A percentile compares a stretch with the other conserved stretches of the same genome.
phyloP scores from a whole-genome alignment of 106 monocot genomes.

The Dendrobium officinale region DNA sequence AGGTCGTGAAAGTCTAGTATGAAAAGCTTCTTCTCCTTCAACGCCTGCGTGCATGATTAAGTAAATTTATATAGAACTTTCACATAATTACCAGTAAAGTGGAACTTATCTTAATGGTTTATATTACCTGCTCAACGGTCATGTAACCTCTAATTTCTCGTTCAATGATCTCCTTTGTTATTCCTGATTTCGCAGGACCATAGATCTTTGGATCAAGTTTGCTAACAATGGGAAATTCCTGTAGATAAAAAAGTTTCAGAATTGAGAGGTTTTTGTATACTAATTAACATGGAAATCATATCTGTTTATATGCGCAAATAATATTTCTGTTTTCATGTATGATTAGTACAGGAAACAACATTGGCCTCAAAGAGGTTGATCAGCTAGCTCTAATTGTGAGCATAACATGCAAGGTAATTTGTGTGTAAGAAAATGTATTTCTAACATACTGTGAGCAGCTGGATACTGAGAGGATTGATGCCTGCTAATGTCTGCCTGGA shows the following conservation, averaged over 20 bases:
- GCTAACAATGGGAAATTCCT: constrained; percentile 72
- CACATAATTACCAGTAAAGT: neutral
- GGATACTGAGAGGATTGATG: constrained; percentile 57
- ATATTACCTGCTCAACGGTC: constrained; percentile 46
- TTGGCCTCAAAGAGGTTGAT: neutral
- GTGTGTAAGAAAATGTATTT: neutral
- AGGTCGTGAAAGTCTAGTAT: constrained; percentile 75
- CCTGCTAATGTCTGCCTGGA: constrained; percentile 63
- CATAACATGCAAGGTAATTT: neutral
- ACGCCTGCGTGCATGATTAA: constrained; percentile 25
- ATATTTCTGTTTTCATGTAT: too few relatives aligned
- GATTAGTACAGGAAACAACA: neutral
- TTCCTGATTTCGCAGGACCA: constrained; percentile 49
- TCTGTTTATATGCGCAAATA: too few relatives aligned
- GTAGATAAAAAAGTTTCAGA: neutral
- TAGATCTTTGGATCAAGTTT: constrained; percentile 67
- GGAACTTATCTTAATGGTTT: neutral
- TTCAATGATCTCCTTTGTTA: constrained; percentile 50
- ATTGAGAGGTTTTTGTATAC: too few relatives aligned
- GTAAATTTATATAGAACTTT: too few relatives aligned
- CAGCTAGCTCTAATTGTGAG: neutral
- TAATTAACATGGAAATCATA: too few relatives aligned
- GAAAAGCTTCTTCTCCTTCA: constrained; percentile 57
- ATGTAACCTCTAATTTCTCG: constrained; percentile 41
- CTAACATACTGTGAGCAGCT: constrained; percentile 30